Conservation (phyloP, 2,329 filamentous ascomycete genomes). For the Diaporthe citri region DNA sequence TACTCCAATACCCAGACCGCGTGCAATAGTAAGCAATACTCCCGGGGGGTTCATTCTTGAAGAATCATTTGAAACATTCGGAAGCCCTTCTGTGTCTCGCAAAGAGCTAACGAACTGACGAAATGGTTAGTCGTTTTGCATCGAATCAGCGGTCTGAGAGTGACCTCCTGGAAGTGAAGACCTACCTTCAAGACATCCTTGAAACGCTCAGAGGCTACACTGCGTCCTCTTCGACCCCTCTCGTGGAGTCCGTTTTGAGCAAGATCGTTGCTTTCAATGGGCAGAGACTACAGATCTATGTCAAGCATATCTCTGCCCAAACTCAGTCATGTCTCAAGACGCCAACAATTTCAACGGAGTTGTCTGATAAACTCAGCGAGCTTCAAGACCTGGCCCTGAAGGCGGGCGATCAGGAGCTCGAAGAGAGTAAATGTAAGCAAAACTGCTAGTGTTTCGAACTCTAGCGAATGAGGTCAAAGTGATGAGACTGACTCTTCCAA, state of each 20-base stretch:
- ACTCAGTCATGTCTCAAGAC: constrained; percentile 34
- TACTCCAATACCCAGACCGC: constrained; percentile 43
- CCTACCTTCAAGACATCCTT: constrained; percentile 42
- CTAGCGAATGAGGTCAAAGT: neutral
- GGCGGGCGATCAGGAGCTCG: neutral
- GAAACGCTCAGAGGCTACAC: constrained; percentile 35
- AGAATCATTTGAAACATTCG: neutral
- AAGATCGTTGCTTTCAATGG: constrained; percentile 43
- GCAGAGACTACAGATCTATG: constrained; percentile 37
- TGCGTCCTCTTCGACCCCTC: neutral
- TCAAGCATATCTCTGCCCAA: neutral
- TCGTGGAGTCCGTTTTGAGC: constrained; percentile 29
- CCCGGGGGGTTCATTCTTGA: rapidly evolving
- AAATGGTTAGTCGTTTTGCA: constrained; percentile 41
- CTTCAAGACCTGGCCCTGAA: constrained; percentile 9
- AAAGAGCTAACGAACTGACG: neutral
- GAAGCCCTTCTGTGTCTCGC: neutral
- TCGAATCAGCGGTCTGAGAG: constrained; percentile 46
- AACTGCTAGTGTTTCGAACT: rapidly evolving
- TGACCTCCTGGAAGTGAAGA: constrained; percentile 32
- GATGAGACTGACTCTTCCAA: neutral
- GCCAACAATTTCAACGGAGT: neutral
- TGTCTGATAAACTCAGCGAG: neutral
- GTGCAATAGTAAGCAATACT: constrained; percentile 43
- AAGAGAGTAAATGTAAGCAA: constrained; percentile 2